Percentiles rank a stretch among this genome's conserved stretches.
phyloP scores from a whole-genome alignment of 2,329 filamentous ascomycete genomes.

The Zarea fungicola region DNA sequence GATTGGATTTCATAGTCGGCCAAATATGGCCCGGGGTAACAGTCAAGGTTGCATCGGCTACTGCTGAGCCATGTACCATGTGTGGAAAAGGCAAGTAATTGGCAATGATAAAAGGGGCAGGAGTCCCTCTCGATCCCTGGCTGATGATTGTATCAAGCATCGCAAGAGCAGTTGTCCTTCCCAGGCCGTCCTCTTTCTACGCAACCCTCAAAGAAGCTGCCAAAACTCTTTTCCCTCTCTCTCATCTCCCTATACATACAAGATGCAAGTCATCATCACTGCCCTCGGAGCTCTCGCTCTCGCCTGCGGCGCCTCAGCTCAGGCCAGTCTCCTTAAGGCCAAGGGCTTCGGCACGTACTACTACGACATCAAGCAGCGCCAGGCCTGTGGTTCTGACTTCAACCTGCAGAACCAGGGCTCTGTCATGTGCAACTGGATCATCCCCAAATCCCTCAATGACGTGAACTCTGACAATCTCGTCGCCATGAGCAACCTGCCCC shows the following conservation, averaged over 20 bases:
- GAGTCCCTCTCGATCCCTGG: background rate
- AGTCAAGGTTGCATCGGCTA: background rate
- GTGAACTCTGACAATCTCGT: constrained; percentile 16
- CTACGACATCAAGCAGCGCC: constrained; percentile 9
- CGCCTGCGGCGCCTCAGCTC: constrained; percentile 1
- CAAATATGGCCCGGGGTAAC: background rate
- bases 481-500: constrained; percentile 17
- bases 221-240: background rate
- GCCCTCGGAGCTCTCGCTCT: constrained; percentile 5
- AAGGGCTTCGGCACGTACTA: constrained; percentile 12
- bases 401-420: constrained; percentile 4
- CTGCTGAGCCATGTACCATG: too few species aligned
- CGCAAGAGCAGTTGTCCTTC: too few species aligned
- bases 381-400: constrained; percentile 7
- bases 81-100: background rate
- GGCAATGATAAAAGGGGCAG: background rate
- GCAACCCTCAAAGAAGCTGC: too few species aligned
- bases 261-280: constrained; percentile 1
- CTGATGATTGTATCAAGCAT: background rate
- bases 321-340: constrained; percentile 1
- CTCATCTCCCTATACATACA: background rate
- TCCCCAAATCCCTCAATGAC: constrained; percentile 9
- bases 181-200: too few species aligned
- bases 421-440: constrained; percentile 9
- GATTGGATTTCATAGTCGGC: background rate